Evolutionary conservation across 78 protist genomes (phyloP), one percentile per base, ranked within the genome.

Genomic region (Carpediemonas membranifera): DNA sequence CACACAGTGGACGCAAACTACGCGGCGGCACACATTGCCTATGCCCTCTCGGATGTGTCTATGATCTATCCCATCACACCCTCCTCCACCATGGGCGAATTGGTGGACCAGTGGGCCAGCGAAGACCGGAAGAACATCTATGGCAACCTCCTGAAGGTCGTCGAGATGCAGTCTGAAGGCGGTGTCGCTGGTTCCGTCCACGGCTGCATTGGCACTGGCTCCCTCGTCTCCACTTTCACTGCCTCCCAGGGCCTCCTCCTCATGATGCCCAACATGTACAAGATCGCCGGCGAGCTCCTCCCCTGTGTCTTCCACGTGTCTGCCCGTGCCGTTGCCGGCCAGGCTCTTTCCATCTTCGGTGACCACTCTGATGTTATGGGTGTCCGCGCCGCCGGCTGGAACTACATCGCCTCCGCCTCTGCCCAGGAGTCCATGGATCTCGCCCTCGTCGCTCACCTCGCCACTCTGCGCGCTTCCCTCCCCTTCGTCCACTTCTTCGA

Each of bases 361-460:
- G 89, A 84, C 73, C 89, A 81, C 56, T 5, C 62, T 34, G 89
- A 84, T 65, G 82, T 84, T 16, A 78, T 78, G 78, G 89, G 85
- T 13, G 24, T 27, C 58, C 50, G 86, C 30, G n/a, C 27, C 2
- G 65, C 83, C 0, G 89, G 89, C 11, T 73, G n/a, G 25, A 56
- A 74, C 25, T 56, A 80, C 41, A 68, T 84, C 21, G 16, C 30
- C 52, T 50, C 86, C 24, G 24, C 21, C 33, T 21, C 30, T 11
- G 80, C 70, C 19, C 89, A 84, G 43, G 85, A 77, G 55, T 43
- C 34, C 16, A 27, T 36, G 71, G n/a, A n/a, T n/a, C n/a, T n/a
- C n/a, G n/a, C n/a, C n/a, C n/a, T n/a, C n/a, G n/a, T n/a, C n/a
- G n/a, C 86, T 7, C 86, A 81, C 69, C 41, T 84, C 13, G 0